phyloP scores from a whole-genome alignment of 257 asterid species.

The Echites panduratus region DNA sequence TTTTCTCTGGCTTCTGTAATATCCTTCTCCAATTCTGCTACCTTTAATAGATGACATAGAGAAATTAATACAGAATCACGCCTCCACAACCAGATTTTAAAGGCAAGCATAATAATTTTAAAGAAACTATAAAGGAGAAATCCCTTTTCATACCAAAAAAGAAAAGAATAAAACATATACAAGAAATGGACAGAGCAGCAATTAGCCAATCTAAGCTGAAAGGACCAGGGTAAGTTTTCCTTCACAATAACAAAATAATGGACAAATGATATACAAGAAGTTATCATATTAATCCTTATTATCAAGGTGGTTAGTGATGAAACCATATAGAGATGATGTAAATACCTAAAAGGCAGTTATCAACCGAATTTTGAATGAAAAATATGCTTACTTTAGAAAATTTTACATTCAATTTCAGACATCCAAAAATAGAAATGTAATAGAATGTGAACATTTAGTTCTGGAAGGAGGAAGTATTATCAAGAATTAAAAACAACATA shows the following conservation, averaged over 20 bases:
- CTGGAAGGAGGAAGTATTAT: too few species aligned
- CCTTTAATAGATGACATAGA: constrained; percentile 45
- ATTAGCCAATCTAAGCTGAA: background rate
- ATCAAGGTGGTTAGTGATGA: too few species aligned
- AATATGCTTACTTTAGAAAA: too few species aligned
- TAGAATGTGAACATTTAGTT: too few species aligned
- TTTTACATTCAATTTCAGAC: too few species aligned
- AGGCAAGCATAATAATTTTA: background rate
- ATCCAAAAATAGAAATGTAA: too few species aligned
- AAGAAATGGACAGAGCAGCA: background rate
- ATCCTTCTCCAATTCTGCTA: constrained; percentile 90
- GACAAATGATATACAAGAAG: background rate
- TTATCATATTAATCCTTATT: too few species aligned
- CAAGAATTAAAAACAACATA: background rate
- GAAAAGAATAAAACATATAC: background rate
- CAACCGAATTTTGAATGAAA: too few species aligned
- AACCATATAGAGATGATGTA: too few species aligned
- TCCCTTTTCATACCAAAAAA: too few species aligned
- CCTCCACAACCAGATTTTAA: background rate
- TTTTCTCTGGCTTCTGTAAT: constrained; percentile 82
- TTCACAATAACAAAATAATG: background rate
- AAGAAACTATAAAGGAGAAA: background rate
- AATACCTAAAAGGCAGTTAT: too few species aligned
- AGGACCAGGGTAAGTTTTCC: background rate
- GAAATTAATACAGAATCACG: constrained; percentile 1